phyloP scores from a whole-genome alignment of 2,329 filamentous ascomycete genomes.

The Venturia nashicola region DNA sequence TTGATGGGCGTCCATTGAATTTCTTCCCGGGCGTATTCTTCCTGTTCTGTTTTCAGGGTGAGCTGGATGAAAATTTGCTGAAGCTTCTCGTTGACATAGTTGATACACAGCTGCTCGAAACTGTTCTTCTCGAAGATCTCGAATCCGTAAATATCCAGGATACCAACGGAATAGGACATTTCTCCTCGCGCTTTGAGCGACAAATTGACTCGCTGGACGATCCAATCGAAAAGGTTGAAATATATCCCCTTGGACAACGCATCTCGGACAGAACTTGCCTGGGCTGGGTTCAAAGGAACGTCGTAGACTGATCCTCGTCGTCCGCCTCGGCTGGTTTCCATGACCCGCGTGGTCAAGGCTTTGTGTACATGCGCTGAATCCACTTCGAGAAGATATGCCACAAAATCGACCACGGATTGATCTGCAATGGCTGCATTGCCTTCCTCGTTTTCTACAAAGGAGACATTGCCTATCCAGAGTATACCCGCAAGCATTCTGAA shows the following conservation, averaged over 20 bases:
- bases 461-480: constrained; percentile 88
- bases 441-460: constrained; percentile 78
- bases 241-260: constrained; percentile 93
- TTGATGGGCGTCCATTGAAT: constrained; percentile 99
- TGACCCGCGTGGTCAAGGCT: constrained; percentile 77
- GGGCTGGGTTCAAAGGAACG: constrained; percentile 72
- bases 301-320: constrained; percentile 56
- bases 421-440: constrained; percentile 82
- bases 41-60: constrained; percentile 91
- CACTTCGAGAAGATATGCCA: constrained; percentile 87
- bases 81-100: constrained; percentile 98
- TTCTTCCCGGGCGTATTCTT: constrained; percentile 90
- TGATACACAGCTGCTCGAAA: constrained; percentile 98
- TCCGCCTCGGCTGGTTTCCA: constrained; percentile 58
- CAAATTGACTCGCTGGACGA: constrained; percentile 80
- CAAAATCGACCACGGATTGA: constrained; percentile 84
- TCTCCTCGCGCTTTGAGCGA: constrained; percentile 69
- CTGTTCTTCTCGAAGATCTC: constrained; percentile 98
- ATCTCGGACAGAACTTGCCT: constrained; percentile 78
- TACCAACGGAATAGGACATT: constrained; percentile 78
- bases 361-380: constrained; percentile 69
- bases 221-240: constrained; percentile 97
- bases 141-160: constrained; percentile 97
- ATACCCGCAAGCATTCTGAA: constrained; percentile 90
- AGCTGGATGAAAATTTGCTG: constrained; percentile 99